These are phyloP conservation scores for Epithemia pelagica DNA, from an alignment of 108 stramenopile species.

Conservation along the genomic window DNA sequence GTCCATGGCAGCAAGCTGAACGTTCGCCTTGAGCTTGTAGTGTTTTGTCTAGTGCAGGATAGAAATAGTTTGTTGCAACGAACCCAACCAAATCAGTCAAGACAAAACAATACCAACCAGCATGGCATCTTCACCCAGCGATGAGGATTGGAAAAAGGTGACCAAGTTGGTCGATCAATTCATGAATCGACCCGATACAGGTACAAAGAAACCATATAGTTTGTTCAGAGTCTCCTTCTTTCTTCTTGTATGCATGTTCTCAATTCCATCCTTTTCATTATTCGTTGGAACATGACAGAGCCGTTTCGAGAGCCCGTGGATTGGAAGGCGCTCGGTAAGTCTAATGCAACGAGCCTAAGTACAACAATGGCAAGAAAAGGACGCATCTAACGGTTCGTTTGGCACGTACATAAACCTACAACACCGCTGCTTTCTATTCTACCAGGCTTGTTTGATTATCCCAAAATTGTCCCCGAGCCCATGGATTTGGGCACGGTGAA, in stretches of 20 bases:
- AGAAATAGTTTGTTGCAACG: too few species aligned
- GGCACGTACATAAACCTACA: too few species aligned
- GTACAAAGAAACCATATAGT: conserved; percentile 24
- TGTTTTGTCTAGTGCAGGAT: too few species aligned
- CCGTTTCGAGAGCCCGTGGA: conserved; percentile 96
- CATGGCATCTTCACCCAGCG: conserved; percentile 4
- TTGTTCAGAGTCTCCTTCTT: background rate
- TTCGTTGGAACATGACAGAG: conserved; percentile 45
- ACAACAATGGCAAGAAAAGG: background rate
- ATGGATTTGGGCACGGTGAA: conserved; percentile 97
- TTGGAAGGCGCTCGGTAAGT: conserved; percentile 81
- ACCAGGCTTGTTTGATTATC: conserved; percentile 94
- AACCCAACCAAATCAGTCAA: too few species aligned
- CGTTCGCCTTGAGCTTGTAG: too few species aligned
- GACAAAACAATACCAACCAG: too few species aligned
- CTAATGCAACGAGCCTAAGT: background rate
- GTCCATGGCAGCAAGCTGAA: too few species aligned
- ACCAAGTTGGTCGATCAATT: conserved; percentile 59
- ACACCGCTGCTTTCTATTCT: too few species aligned
- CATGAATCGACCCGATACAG: conserved; percentile 63
- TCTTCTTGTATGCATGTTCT: conserved; percentile 14
- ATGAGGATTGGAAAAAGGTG: conserved; percentile 51
- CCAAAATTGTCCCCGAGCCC: conserved; percentile 82
- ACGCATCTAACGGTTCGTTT: background rate
- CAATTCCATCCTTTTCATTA: too few species aligned